phyloP scores from a whole-genome alignment of 2,329 filamentous ascomycete species.

The Fusarium neocosmosporiellum region DNA sequence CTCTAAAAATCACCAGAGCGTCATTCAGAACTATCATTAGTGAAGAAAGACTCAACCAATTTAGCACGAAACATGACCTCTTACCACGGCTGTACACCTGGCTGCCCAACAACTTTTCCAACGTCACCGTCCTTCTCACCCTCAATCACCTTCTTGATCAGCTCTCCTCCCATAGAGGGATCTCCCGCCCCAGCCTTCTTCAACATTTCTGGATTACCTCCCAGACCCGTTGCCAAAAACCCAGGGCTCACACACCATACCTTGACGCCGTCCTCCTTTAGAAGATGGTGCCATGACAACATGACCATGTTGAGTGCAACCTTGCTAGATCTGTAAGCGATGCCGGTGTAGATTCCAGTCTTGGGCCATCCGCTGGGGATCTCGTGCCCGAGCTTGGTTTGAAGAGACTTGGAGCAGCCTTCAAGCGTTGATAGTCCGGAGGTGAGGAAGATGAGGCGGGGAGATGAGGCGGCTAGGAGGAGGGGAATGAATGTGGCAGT shows the following conservation, averaged over 20 bases:
- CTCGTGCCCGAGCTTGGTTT: slow-evolving; percentile 36
- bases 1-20: neutral
- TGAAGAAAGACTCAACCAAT: neutral
- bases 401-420: slow-evolving; percentile 43
- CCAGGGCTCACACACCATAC: slow-evolving; percentile 62
- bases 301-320: slow-evolving; percentile 46
- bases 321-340: slow-evolving; percentile 43
- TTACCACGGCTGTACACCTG: slow-evolving; percentile 49
- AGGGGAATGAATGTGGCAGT: slow-evolving; percentile 56
- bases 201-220: slow-evolving; percentile 45
- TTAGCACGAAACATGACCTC: neutral
- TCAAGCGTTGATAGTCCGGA: slow-evolving; percentile 54
- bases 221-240: slow-evolving; percentile 59
- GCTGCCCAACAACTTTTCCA: slow-evolving; percentile 50
- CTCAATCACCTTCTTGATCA: slow-evolving; percentile 55
- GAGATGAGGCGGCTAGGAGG: slow-evolving; percentile 54
- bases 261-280: slow-evolving; percentile 62
- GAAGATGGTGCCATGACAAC: slow-evolving; percentile 56
- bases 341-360: slow-evolving; percentile 54
- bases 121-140: slow-evolving; percentile 55
- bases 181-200: slow-evolving; percentile 51
- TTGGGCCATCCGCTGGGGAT: slow-evolving; percentile 61
- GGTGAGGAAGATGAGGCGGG: slow-evolving; percentile 62
- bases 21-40: neutral
- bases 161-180: slow-evolving; percentile 49